phyloP scores from a whole-genome alignment of 805 yeast genomes.

The Wickerhamomyces kurtzmanii region DNA sequence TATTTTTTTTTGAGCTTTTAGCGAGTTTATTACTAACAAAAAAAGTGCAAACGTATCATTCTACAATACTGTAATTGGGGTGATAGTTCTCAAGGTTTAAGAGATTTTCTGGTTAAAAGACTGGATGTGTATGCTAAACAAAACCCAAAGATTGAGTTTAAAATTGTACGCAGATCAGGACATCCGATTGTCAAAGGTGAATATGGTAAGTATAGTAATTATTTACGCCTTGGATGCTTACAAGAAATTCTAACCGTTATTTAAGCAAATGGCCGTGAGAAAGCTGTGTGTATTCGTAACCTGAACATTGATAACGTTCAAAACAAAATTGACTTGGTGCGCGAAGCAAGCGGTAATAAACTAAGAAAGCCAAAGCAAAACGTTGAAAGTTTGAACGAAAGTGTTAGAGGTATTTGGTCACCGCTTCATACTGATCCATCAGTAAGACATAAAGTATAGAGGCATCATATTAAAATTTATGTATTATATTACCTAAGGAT shows the following conservation, averaged over 20 bases:
- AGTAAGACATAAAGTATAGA: slow-evolving; percentile 36
- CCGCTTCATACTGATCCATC: slow-evolving; percentile 71
- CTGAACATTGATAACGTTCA: slow-evolving; percentile 50
- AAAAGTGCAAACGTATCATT: slow-evolving; percentile 56
- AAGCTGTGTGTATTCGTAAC: slow-evolving; percentile 72
- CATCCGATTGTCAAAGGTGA: slow-evolving; percentile 70
- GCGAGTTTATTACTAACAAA: neutral
- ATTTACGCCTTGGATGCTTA: slow-evolving; percentile 25
- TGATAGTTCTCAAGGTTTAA: slow-evolving; percentile 81
- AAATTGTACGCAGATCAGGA: slow-evolving; percentile 61
- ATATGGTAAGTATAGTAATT: no score
- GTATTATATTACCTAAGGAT: no score
- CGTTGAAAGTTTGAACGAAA: slow-evolving; percentile 69
- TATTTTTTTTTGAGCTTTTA: neutral
- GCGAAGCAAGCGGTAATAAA: slow-evolving; percentile 59
- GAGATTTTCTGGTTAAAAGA: slow-evolving; percentile 51
- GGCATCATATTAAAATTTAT: no score
- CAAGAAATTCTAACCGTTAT: slow-evolving; percentile 2
- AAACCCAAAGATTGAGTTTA: slow-evolving; percentile 64
- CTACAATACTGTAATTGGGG: slow-evolving; percentile 92
- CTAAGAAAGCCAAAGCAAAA: slow-evolving; percentile 58
- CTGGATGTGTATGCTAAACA: slow-evolving; percentile 44
- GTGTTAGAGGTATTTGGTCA: slow-evolving; percentile 97
- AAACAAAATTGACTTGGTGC: slow-evolving; percentile 51
- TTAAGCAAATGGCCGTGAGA: slow-evolving; percentile 26